Percentiles rank a stretch among this genome's conserved stretches.
phyloP scores from a whole-genome alignment of 768 basidiomycete genomes.

The Austroboletus eburneus region DNA sequence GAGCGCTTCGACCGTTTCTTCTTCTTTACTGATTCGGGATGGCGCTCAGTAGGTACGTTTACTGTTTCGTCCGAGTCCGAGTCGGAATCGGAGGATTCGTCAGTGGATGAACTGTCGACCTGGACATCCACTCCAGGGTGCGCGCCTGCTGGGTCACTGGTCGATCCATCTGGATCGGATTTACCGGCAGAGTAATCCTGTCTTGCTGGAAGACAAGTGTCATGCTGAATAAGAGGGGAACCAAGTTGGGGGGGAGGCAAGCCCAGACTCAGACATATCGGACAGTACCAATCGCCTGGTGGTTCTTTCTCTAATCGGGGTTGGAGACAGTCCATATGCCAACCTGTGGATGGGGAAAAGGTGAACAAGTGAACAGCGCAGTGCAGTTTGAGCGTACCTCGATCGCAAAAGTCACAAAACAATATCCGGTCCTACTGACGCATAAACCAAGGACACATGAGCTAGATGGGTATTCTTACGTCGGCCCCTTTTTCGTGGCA shows the following conservation, averaged over 20 bases:
- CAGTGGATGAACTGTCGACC: slow-evolving; percentile 32
- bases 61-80: slow-evolving; percentile 24
- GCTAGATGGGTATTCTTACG: slow-evolving; percentile 46
- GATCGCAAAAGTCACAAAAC: slow-evolving; percentile 93
- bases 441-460: slow-evolving; percentile 18
- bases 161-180: slow-evolving; percentile 27
- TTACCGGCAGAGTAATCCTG: slow-evolving; percentile 13
- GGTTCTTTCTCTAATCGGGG: slow-evolving; percentile 72
- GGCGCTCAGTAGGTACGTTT: slow-evolving; percentile 11
- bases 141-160: slow-evolving; percentile 23
- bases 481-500: slow-evolving; percentile 85
- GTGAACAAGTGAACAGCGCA: slow-evolving; percentile 3
- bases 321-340: slow-evolving; percentile 77
- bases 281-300: slow-evolving; percentile 76
- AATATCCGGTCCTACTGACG: slow-evolving; percentile 63
- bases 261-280: slow-evolving; percentile 46
- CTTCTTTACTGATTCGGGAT: slow-evolving; percentile 22
- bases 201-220: slow-evolving; percentile 41
- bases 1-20: slow-evolving; percentile 28
- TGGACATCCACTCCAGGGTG: slow-evolving; percentile 32
- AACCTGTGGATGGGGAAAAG: slow-evolving; percentile 43
- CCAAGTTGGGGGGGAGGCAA: slow-evolving; percentile 7
- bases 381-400: slow-evolving; percentile 46
- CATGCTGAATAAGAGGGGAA: slow-evolving; percentile 22
- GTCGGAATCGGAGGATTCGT: slow-evolving; percentile 32